These are phyloP conservation scores for Colletotrichum theobromicola DNA, from an alignment of 2,329 filamentous ascomycete genomes.

Conservation along the genomic window DNA sequence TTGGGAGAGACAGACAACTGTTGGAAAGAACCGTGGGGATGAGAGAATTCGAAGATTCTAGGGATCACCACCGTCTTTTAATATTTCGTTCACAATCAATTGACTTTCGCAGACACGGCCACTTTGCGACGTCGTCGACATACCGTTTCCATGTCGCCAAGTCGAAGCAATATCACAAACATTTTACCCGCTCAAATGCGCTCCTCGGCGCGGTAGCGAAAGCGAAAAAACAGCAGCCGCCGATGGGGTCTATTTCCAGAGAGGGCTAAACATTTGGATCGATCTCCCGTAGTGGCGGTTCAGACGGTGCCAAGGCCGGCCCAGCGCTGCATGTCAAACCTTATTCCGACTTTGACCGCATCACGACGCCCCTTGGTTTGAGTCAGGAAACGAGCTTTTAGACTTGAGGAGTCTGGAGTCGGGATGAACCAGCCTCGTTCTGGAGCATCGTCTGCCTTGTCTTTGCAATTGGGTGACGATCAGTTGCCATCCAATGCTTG, in stretches of 20 bases:
- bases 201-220: neutral
- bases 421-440: neutral
- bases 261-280: neutral
- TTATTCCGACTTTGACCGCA: neutral
- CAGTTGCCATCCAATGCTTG: neutral
- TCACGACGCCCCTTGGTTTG: neutral
- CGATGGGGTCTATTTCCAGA: neutral
- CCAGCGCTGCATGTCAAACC: neutral
- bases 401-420: neutral
- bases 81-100: neutral
- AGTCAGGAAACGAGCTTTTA: neutral
- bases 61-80: neutral
- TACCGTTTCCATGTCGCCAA: neutral
- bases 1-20: neutral
- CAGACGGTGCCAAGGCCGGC: neutral
- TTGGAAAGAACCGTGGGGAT: neutral
- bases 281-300: neutral
- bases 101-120: neutral
- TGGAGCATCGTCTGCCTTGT: neutral
- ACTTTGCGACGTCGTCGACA: neutral
- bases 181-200: fast-evolving
- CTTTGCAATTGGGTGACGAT: neutral
- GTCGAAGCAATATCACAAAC: neutral
- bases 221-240: neutral
- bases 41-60: fast-evolving